Conservation (phyloP, 768 basidiomycete genomes). For the Leucosporidium scottii region DNA sequence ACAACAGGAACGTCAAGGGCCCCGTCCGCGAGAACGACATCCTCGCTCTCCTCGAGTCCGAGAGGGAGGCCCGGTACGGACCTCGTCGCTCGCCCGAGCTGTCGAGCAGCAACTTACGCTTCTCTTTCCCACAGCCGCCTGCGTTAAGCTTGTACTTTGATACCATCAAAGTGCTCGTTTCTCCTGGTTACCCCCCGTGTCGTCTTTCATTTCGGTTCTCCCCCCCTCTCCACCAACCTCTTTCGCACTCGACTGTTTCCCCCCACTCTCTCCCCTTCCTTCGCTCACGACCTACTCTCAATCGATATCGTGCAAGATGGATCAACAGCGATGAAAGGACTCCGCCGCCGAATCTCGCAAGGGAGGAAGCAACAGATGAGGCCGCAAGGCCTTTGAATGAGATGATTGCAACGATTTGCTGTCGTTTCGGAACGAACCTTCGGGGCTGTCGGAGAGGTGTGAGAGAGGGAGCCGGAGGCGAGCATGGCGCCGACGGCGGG, state of each 20-base stretch:
- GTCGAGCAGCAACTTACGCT: neutral
- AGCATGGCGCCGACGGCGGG: no score
- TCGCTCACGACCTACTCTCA: no score
- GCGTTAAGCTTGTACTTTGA: conserved; percentile 9
- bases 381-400: no score
- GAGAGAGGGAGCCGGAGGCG: no score
- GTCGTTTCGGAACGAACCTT: no score
- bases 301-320: no score
- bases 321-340: no score
- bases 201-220: neutral
- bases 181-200: neutral
- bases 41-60: conserved; percentile 89
- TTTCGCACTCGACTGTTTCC: neutral
- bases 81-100: neutral
- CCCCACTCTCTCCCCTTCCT: conserved; percentile 1
- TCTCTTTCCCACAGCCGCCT: conserved; percentile 15
- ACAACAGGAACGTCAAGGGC: conserved; percentile 75
- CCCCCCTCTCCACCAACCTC: neutral
- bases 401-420: no score
- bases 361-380: no score
- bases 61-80: conserved; percentile 95
- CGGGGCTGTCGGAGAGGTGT: no score
- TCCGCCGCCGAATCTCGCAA: no score
- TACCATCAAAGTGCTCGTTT: neutral
- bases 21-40: conserved; percentile 95